phyloP scores from a whole-genome alignment of 805 yeast species.

The Spathaspora hagerdaliae region DNA sequence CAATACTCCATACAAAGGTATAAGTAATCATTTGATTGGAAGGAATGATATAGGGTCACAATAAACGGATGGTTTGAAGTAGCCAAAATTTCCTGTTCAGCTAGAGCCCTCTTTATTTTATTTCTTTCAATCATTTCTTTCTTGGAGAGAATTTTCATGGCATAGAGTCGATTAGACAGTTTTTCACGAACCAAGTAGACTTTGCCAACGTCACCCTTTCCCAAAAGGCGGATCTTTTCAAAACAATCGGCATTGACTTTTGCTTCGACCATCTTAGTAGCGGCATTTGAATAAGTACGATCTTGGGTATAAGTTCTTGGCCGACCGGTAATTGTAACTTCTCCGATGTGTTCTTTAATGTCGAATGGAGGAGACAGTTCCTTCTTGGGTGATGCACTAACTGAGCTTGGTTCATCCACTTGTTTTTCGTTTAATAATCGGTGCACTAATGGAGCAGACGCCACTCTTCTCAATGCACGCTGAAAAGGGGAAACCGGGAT shows the following conservation, averaged over 20 bases:
- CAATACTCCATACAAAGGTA: slow-evolving; percentile 98
- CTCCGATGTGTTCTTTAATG: slow-evolving; percentile 41
- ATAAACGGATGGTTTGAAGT: slow-evolving; percentile 96
- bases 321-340: slow-evolving; percentile 27
- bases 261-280: slow-evolving; percentile 69
- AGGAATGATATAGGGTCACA: slow-evolving; percentile 92
- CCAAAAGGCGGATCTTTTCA: slow-evolving; percentile 84
- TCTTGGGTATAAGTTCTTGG: slow-evolving; percentile 40
- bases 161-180: slow-evolving; percentile 68
- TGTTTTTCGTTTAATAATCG: slow-evolving; percentile 23
- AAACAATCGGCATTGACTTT: slow-evolving; percentile 85
- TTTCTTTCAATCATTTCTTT: slow-evolving; percentile 93
- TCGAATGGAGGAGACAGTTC: slow-evolving; percentile 21
- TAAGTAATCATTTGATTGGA: slow-evolving; percentile 87
- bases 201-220: slow-evolving; percentile 97
- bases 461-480: slow-evolving; percentile 61
- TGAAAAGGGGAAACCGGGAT: slow-evolving; percentile 12
- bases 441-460: slow-evolving; percentile 74
- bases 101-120: slow-evolving; percentile 89
- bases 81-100: slow-evolving; percentile 95
- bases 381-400: slow-evolving; percentile 2
- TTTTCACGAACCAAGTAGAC: slow-evolving; percentile 90
- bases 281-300: slow-evolving; percentile 67
- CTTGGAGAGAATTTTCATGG: slow-evolving; percentile 88
- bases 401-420: slow-evolving; percentile 1